phyloP scores from a whole-genome alignment of 1,284 basidiomycete species.

The Rhodotorula glutinis region DNA sequence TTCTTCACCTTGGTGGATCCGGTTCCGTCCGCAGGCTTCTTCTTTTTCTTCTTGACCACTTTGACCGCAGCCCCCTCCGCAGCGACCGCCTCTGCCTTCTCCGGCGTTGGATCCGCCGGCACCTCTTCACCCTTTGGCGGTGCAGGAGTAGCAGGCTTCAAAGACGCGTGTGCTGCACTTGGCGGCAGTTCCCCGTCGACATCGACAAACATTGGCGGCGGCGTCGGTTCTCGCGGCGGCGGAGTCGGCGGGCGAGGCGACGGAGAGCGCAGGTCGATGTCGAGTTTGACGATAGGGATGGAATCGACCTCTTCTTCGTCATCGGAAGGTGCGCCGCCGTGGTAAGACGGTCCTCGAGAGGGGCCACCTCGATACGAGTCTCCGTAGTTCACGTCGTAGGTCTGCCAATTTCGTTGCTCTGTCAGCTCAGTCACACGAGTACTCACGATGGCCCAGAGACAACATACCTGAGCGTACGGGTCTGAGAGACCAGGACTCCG shows the following conservation, averaged over 20 bases:
- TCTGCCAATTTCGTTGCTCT: no score
- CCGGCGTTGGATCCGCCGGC: background rate
- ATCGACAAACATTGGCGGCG: slow-evolving; percentile 61
- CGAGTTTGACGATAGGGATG: slow-evolving; percentile 39
- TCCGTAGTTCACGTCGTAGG: slow-evolving; percentile 49
- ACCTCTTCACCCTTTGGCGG: background rate
- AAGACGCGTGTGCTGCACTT: slow-evolving; percentile 33
- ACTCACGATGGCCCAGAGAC: no score
- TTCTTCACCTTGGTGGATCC: background rate
- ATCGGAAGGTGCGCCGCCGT: slow-evolving; percentile 2
- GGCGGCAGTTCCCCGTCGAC: slow-evolving; percentile 80
- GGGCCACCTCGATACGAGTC: slow-evolving; percentile 66
- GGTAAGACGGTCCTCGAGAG: slow-evolving; percentile 59
- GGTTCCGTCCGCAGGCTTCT: slow-evolving; percentile 16
- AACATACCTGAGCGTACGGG: slow-evolving; percentile 35
- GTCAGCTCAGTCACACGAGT: no score
- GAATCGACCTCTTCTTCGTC: slow-evolving; percentile 33
- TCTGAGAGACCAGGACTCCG: slow-evolving; percentile 51
- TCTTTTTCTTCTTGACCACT: slow-evolving; percentile 62
- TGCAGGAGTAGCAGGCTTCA: background rate
- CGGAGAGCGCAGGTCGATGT: slow-evolving; percentile 46
- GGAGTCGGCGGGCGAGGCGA: slow-evolving; percentile 50
- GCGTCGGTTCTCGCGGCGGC: slow-evolving; percentile 41
- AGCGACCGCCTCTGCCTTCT: slow-evolving; percentile 9
- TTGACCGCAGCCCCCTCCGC: slow-evolving; percentile 53